A percentile compares a stretch with the other conserved stretches of the same genome.
phyloP scores from a whole-genome alignment of 2,329 filamentous ascomycete species.

The Talaromyces sp. region DNA sequence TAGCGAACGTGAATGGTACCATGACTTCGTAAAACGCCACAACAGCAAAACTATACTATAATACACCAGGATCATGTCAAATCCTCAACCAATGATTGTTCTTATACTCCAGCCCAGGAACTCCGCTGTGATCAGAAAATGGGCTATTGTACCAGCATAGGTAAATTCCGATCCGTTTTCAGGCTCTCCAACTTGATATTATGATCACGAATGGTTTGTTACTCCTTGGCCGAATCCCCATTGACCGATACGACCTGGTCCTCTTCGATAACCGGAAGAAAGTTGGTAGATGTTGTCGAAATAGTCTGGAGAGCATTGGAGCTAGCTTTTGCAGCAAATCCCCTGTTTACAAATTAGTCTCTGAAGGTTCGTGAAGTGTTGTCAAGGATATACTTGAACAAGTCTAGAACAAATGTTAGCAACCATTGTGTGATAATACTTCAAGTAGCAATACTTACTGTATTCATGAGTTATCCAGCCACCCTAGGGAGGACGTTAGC shows the following conservation, averaged over 20 bases:
- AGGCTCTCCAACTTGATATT: not conserved
- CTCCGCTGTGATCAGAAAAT: not conserved
- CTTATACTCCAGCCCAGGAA: not conserved
- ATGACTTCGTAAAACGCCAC: not conserved
- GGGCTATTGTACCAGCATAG: not conserved
- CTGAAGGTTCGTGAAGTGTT: not conserved
- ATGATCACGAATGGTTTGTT: not conserved
- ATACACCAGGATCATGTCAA: not conserved
- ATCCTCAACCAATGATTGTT: not conserved
- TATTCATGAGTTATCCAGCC: conserved; percentile 78
- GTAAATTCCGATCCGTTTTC: too few relatives aligned
- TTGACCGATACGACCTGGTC: conserved; percentile 61
- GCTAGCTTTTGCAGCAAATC: conserved; percentile 70
- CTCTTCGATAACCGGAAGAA: conserved; percentile 67
- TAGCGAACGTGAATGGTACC: not conserved
- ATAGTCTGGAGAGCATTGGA: conserved; percentile 64
- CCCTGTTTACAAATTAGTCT: conserved; percentile 46
- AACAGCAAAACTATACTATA: not conserved
- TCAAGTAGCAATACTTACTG: conserved; percentile 48
- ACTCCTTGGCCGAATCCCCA: conserved; percentile 13
- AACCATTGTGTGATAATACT: not conserved
- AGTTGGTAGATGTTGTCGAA: conserved; percentile 55
- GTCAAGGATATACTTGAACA: conserved; percentile 34
- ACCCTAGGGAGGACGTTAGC: conserved; percentile 39
- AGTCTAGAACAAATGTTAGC: conserved; percentile 20